These are phyloP conservation scores for Alternaria solani DNA, from an alignment of 2,329 filamentous ascomycete genomes.

Conservation along the genomic window DNA sequence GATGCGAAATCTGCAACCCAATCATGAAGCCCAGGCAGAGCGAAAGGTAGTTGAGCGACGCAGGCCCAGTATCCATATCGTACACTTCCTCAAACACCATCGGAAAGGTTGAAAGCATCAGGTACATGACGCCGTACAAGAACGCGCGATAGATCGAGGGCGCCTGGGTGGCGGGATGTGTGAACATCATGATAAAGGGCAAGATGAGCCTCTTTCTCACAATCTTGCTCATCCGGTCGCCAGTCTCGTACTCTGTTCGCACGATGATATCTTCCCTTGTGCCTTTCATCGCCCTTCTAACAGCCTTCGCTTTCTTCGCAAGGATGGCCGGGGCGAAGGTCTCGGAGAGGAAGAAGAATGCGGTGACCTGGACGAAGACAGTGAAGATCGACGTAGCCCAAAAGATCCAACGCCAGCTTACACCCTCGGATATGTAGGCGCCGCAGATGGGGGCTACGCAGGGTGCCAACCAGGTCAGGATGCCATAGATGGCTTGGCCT, in stretches of 20 bases:
- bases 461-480: slow-evolving; percentile 69
- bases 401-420: slow-evolving; percentile 75
- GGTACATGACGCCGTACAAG: slow-evolving; percentile 68
- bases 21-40: slow-evolving; percentile 67
- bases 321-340: slow-evolving; percentile 59
- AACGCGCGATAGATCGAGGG: slow-evolving; percentile 63
- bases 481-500: slow-evolving; percentile 67
- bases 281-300: slow-evolving; percentile 55
- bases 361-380: slow-evolving; percentile 66
- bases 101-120: slow-evolving; percentile 69
- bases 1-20: slow-evolving; percentile 51
- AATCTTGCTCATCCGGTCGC: slow-evolving; percentile 36
- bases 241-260: slow-evolving; percentile 51
- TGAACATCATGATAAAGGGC: slow-evolving; percentile 61
- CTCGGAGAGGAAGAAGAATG: slow-evolving; percentile 65
- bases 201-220: slow-evolving; percentile 39
- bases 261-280: slow-evolving; percentile 32
- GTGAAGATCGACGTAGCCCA: slow-evolving; percentile 70
- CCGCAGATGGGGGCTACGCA: slow-evolving; percentile 60
- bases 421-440: slow-evolving; percentile 34
- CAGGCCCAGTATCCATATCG: slow-evolving; percentile 62
- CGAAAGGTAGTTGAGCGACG: slow-evolving; percentile 70
- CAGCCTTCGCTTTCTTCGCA: slow-evolving; percentile 53
- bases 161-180: slow-evolving; percentile 69
- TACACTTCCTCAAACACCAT: slow-evolving; percentile 65